Base-by-base conservation (phyloP, 2,329 filamentous ascomycete genomes). In the Periconia sp. region DNA sequence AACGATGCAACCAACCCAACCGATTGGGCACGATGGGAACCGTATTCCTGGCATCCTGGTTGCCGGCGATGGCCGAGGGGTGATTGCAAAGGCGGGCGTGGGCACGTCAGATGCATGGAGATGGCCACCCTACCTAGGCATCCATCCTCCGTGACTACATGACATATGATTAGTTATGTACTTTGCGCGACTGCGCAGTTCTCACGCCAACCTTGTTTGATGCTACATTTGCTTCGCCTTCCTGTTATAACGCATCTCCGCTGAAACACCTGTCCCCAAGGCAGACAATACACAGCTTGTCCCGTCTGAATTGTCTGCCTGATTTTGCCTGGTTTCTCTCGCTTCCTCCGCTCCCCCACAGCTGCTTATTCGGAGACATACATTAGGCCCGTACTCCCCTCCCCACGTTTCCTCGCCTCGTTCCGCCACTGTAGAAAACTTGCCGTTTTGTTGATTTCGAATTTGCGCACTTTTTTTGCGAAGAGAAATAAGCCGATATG, bases 181-280 rank as follows among this genome's bases (percentile, higher is more conserved):
- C 18, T 52, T 55, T 52, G 52, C 52, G 52, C 52, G 41, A 37
- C 41, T 45, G 53, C 49, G 53, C 53, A 52, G 45, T 55, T 23
- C 15, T 45, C 20, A n/a, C 15, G 13, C 2, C 11, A 31, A 17
- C 17, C 9, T 47, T 14, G 31, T 23, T 8, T 19, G 18, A 3
- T 7, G 33, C 3, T 37, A 5, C 3, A 3, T n/a, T n/a, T 37
- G 11, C 15, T n/a, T n/a, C 33, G 11, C 33, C 33, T 37, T 37
- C 33, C 33, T n/a, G 3, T 37, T 37, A 27, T 37, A 13, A 37
- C 15, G 15, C 33, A 13, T 37, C 15, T n/a, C 3, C 11, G 10
- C 33, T 37, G 33, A 37, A 37, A 37, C 33, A 37, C 3, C 5
- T 11, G 11, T 54, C 41, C 42, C 43, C 43, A 41, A 54, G 52